These are phyloP conservation scores for Gastrolobium bilobum DNA, from an alignment of 306 rosid genomes.

Conservation along the genomic window DNA sequence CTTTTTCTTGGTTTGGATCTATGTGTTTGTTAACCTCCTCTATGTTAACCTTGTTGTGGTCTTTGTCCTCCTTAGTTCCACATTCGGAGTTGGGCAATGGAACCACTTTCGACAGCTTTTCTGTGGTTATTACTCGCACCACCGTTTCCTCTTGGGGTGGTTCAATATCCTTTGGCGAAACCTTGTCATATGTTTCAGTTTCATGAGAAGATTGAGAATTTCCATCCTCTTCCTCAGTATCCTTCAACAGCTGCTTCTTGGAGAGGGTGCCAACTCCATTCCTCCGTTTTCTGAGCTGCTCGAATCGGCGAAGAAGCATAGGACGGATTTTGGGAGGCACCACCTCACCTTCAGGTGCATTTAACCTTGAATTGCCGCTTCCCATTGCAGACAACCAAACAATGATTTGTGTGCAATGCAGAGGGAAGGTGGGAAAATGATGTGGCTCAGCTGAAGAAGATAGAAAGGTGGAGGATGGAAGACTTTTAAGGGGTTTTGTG, in stretches of 20 bases:
- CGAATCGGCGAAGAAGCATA: slow-evolving; percentile 28
- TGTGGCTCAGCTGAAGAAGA: neutral
- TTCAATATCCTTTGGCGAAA: slow-evolving; percentile 14
- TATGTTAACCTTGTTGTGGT: neutral
- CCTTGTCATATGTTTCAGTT: slow-evolving; percentile 15
- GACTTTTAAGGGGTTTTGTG: slow-evolving; percentile 39
- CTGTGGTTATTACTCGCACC: neutral
- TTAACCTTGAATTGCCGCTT: slow-evolving; percentile 61
- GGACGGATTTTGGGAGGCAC: slow-evolving; percentile 56
- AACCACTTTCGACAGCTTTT: slow-evolving; percentile 43
- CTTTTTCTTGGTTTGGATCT: neutral
- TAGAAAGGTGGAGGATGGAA: neutral
- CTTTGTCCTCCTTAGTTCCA: neutral
- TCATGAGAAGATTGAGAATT: slow-evolving; percentile 36
- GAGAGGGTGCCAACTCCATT: slow-evolving; percentile 47
- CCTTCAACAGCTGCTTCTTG: slow-evolving; percentile 59
- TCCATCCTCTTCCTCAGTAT: slow-evolving; percentile 37
- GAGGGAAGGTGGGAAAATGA: neutral
- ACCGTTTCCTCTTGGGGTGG: slow-evolving; percentile 18
- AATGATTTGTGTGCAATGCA: slow-evolving; percentile 22
- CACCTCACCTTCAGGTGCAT: slow-evolving; percentile 42
- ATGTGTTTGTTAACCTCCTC: neutral
- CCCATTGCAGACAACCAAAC: slow-evolving; percentile 63
- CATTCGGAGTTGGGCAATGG: slow-evolving; percentile 38
- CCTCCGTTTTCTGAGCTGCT: slow-evolving; percentile 53